These are phyloP conservation scores for Aspergillus transmontanensis DNA, from an alignment of 2,329 filamentous ascomycete species.

Conservation along the genomic window DNA sequence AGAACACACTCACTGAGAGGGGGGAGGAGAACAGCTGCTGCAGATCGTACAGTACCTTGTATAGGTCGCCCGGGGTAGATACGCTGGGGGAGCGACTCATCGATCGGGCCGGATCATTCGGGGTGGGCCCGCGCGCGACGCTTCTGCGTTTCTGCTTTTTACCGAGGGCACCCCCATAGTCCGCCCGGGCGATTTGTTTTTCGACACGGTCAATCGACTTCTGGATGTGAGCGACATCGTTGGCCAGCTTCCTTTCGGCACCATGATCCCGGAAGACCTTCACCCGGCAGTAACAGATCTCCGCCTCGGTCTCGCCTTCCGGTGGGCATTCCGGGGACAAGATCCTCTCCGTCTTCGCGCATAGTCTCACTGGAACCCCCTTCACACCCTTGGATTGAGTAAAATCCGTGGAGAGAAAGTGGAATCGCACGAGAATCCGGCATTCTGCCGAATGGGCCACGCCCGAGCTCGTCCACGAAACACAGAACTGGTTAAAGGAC, in stretches of 20 bases:
- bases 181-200: slow-evolving; percentile 78
- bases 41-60: background rate
- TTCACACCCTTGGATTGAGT: slow-evolving; percentile 96
- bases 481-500: slow-evolving; percentile 9
- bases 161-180: slow-evolving; percentile 43
- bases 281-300: slow-evolving; percentile 84
- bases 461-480: slow-evolving; percentile 13
- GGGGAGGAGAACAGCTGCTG: background rate
- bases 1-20: background rate
- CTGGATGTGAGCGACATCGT: slow-evolving; percentile 87
- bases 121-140: background rate
- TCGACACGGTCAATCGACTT: slow-evolving; percentile 93
- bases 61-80: background rate
- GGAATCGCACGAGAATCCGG: slow-evolving; percentile 84
- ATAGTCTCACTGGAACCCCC: slow-evolving; percentile 37
- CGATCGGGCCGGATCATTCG: background rate
- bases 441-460: slow-evolving; percentile 64
- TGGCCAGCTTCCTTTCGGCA: slow-evolving; percentile 85
- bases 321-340: background rate
- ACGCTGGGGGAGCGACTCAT: background rate
- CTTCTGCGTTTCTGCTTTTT: background rate
- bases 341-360: slow-evolving; percentile 5
- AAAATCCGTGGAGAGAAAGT: slow-evolving; percentile 94
- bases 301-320: background rate
- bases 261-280: slow-evolving; percentile 93